These are phyloP conservation scores for Sporothrix phasma DNA, from an alignment of 2,329 filamentous ascomycete genomes.

Conservation along the genomic window DNA sequence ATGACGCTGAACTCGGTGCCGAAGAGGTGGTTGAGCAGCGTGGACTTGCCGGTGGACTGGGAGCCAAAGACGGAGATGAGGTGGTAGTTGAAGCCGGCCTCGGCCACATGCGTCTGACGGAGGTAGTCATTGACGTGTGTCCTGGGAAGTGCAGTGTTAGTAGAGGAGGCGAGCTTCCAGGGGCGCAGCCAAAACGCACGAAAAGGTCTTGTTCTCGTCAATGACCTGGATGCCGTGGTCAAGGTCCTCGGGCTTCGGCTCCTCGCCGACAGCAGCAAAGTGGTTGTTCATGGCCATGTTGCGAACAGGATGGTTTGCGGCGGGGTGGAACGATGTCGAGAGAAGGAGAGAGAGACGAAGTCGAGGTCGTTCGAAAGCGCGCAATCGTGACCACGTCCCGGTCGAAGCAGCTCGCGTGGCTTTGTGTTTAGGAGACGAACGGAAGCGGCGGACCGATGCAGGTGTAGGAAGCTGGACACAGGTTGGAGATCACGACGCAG, in stretches of 20 bases:
- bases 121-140: conserved; percentile 74
- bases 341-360: not conserved
- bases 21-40: conserved; percentile 89
- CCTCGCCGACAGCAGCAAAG: conserved; percentile 63
- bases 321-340: not conserved
- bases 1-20: conserved; percentile 95
- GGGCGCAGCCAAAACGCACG: conserved; percentile 49
- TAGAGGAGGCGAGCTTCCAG: not conserved
- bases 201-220: conserved; percentile 93
- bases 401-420: not conserved
- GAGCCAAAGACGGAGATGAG: conserved; percentile 98
- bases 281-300: conserved; percentile 60
- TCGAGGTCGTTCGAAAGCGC: not conserved
- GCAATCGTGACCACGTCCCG: not conserved
- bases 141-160: conserved; percentile 36
- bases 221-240: conserved; percentile 96
- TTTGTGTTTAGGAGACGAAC: not conserved
- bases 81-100: conserved; percentile 97
- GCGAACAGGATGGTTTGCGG: not conserved
- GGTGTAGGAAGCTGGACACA: not conserved
- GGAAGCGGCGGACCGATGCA: not conserved
- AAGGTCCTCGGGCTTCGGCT: conserved; percentile 57
- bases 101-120: conserved; percentile 64
- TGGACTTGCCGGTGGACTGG: conserved; percentile 97
- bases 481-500: not conserved